Evolutionary conservation across 345 rosid genomes (phyloP).

Genomic region (Eucalyptus curtisii): DNA sequence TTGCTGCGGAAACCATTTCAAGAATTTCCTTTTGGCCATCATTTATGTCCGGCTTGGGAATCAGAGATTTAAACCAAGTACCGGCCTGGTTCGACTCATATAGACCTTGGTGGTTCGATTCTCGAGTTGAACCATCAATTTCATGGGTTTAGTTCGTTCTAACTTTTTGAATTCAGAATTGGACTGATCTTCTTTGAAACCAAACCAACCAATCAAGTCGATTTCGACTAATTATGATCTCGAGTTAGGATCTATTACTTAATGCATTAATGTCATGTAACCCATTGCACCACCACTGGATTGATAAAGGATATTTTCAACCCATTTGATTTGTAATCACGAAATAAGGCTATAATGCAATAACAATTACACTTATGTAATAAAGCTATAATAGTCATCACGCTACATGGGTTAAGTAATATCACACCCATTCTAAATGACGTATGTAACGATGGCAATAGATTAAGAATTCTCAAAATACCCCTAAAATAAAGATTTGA

Average conservation of each 20-base stretch:
- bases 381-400: too few species aligned
- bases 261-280: not conserved
- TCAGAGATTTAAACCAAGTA: too few species aligned
- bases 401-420: too few species aligned
- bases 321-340: not conserved
- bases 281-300: accelerated
- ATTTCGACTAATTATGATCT: not conserved
- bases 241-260: not conserved
- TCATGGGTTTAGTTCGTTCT: not conserved
- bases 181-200: not conserved
- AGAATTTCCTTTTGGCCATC: not conserved
- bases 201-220: not conserved
- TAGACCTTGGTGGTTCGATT: not conserved
- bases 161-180: not conserved
- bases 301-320: not conserved
- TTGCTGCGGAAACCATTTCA: not conserved
- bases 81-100: not conserved
- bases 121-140: not conserved
- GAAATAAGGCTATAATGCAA: not conserved
- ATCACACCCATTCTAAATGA: too few species aligned
- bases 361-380: not conserved
- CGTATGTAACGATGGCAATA: too few species aligned
- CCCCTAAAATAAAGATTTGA: too few species aligned
- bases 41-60: too few species aligned
- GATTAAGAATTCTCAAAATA: too few species aligned